Percentiles rank a stretch among this genome's conserved stretches.
Conservation (phyloP, 78 protist genomes). For the Isochrysis galbana region DNA sequence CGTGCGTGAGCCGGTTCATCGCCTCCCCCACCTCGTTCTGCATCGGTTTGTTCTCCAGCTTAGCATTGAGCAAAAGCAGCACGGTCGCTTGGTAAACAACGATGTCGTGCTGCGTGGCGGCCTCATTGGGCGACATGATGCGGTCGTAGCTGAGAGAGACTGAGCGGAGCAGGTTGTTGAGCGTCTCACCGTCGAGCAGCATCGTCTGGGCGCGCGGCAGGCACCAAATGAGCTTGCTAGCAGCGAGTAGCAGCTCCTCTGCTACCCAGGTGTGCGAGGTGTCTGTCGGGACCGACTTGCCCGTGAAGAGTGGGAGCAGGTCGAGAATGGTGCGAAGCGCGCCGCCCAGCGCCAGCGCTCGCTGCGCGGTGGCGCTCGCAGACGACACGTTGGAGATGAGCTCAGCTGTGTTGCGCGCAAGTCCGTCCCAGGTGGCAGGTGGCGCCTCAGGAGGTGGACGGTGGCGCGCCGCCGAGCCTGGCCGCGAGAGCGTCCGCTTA, state of each 20-base stretch:
- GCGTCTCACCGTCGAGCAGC: background rate
- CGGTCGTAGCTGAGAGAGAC: too few relatives aligned
- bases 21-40: too few relatives aligned
- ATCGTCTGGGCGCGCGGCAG: background rate
- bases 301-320: background rate
- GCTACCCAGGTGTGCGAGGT: too few relatives aligned
- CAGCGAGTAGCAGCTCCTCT: background rate
- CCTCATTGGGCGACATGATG: background rate
- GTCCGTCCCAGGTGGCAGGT: background rate
- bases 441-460: background rate
- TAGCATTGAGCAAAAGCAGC: background rate
- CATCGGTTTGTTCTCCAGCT: background rate
- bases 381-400: background rate
- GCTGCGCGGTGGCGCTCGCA: background rate
- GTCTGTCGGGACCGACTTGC: too few relatives aligned
- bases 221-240: background rate
- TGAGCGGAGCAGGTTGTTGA: too few relatives aligned
- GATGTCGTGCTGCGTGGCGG: background rate
- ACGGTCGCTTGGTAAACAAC: background rate
- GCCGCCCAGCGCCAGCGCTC: background rate
- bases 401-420: background rate
- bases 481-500: slow-evolving; percentile 13
- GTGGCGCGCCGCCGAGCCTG: background rate
- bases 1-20: too few relatives aligned
- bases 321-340: background rate